Base-by-base conservation (phyloP, 2,329 filamentous ascomycete genomes). In the Talaromyces sp. region DNA sequence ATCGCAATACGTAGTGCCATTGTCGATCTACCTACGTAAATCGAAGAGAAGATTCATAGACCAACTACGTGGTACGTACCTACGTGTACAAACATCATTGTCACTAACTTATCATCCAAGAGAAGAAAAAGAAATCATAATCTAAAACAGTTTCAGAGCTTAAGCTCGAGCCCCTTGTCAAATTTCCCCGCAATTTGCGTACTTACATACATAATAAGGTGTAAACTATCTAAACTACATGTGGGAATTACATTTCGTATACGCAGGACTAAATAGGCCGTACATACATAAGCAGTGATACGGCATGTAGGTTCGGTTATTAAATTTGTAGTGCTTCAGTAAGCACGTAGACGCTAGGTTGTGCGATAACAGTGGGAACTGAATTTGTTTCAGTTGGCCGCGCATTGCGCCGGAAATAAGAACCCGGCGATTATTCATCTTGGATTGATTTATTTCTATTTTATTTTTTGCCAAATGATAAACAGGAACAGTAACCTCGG, bases 301-400 rank as follows among this genome's bases (percentile, higher is more conserved):
- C 43, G 43, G 43, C 43, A 46, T 46, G 43, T 19, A 17, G 43
- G n/a, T 15, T 19, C 43, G 25, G 25, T 33, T 46, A 19, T 46
- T 46, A 25, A 46, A 15, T 31, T 46, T 46, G 25, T 8, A 22
- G 28, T 19, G 33, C 10, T 28, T 22, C 43, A 15, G 9, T 46
- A 19, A 15, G 25, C 31, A 22, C 25, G 43, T 19, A n/a, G 25
- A 31, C 13, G n/a, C 17, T 28, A 46, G 9, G 8, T 17, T n/a
- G n/a, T n/a, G n/a, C n/a, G n/a, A 35, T 35, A 48, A 33, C 45
- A 13, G 45, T 48, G 45, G 45, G 17, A 21, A 28, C 7, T 33
- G 28, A 48, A 19, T 48, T n/a, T 48, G 45, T 48, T 48, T 25
- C 28, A 33, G 19, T 48, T 48, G 33, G 48, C 48, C 48, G 48